phyloP scores from a whole-genome alignment of 2,329 filamentous ascomycete species.

The Pseudovirgaria hyperparasitica region DNA sequence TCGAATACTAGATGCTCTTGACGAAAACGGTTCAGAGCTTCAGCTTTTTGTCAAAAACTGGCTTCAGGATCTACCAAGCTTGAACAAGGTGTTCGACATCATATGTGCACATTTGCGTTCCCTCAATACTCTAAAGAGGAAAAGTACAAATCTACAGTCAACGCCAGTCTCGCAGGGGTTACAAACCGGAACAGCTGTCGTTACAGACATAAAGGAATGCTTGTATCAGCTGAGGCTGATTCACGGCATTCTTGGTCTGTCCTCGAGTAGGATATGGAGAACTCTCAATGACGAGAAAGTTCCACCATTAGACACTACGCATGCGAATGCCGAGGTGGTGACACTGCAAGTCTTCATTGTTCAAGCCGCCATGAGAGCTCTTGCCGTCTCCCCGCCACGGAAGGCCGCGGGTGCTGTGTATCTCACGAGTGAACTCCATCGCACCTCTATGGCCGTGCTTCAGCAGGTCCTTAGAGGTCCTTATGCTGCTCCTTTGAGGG shows the following conservation, averaged over 20 bases:
- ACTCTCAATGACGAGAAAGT: conserved; percentile 52
- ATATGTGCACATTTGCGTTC: conserved; percentile 17
- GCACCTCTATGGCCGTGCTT: conserved; percentile 51
- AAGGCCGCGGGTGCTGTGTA: conserved; percentile 22
- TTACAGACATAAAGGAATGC: conserved; percentile 61
- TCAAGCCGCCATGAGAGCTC: conserved; percentile 51
- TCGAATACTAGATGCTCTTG: conserved; percentile 64
- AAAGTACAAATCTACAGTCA: conserved; percentile 9
- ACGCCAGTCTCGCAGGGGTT: conserved; percentile 1
- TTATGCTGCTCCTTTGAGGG: conserved; percentile 44
- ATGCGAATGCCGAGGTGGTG: conserved; percentile 32
- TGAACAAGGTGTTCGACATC: conserved; percentile 35
- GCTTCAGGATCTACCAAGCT: conserved; percentile 51
- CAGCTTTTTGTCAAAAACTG: conserved; percentile 69
- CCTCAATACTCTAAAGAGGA: conserved; percentile 14
- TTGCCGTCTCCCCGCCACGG: conserved; percentile 32
- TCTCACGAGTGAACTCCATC: conserved; percentile 52
- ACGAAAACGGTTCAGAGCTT: conserved; percentile 58
- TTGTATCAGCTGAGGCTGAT: conserved; percentile 68
- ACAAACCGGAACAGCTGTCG: conserved; percentile 1
- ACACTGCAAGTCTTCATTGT: conserved; percentile 57
- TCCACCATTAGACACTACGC: conserved; percentile 33
- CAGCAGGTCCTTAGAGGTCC: conserved; percentile 54
- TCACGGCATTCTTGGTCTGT: conserved; percentile 57
- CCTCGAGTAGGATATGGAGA: conserved; percentile 57